Conservation (phyloP, 2,329 filamentous ascomycete genomes). For the Onygena corvina region DNA sequence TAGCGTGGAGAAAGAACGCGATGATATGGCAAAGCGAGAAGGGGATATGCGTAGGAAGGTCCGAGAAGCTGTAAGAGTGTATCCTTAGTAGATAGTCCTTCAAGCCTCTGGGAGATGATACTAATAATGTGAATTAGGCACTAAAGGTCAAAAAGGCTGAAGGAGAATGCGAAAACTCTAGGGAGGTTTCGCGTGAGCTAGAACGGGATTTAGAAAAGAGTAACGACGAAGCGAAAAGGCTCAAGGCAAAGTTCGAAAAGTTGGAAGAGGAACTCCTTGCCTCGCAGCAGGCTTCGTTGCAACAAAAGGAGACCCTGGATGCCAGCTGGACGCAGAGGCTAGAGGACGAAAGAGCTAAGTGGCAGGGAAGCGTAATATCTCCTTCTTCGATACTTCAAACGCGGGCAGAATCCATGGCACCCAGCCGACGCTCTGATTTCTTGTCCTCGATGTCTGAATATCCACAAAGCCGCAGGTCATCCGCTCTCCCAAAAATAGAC, state of each 20-base stretch:
- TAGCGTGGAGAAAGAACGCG: slow-evolving; percentile 75
- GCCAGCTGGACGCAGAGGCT: slow-evolving; percentile 46
- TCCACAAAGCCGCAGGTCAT: slow-evolving; percentile 31
- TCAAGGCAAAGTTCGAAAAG: slow-evolving; percentile 32
- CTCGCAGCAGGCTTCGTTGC: slow-evolving; percentile 43
- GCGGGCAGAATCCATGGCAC: slow-evolving; percentile 32
- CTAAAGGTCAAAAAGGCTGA: slow-evolving; percentile 56
- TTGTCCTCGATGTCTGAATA: slow-evolving; percentile 25
- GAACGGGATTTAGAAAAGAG: slow-evolving; percentile 50
- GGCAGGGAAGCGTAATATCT: slow-evolving; percentile 35
- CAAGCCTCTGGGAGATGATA: not conserved
- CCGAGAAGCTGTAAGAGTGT: slow-evolving; percentile 59
- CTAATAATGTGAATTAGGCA: slow-evolving; percentile 40
- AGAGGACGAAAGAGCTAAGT: slow-evolving; percentile 53
- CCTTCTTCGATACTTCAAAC: slow-evolving; percentile 28
- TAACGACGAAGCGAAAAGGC: slow-evolving; percentile 46
- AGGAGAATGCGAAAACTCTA: slow-evolving; percentile 65
- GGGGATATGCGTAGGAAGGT: slow-evolving; percentile 80
- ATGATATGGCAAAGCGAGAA: slow-evolving; percentile 73
- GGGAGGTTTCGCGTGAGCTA: slow-evolving; percentile 31
- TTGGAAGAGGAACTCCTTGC: slow-evolving; percentile 53
- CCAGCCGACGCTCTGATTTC: slow-evolving; percentile 30
- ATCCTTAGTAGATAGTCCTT: not conserved
- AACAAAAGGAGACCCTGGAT: slow-evolving; percentile 49
- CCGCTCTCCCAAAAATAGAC: slow-evolving; percentile 27